Base-by-base conservation (phyloP, 441 rosid species). In the Corymbia citriodora region DNA sequence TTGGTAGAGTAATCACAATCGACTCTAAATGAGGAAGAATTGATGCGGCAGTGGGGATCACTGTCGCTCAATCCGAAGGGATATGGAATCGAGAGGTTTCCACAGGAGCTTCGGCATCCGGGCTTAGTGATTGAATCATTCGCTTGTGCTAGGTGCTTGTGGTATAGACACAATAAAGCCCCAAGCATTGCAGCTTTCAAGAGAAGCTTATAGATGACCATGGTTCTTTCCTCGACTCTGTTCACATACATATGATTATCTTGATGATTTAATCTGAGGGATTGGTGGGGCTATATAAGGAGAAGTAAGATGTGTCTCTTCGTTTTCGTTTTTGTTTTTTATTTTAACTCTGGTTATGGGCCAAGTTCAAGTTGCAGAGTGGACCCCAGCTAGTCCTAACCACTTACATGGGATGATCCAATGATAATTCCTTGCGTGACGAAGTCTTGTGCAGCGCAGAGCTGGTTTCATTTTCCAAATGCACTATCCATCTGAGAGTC, bases 291-390 rank as follows among this genome's bases (percentile, higher is more conserved):
- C 33, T 19, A 55, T 55, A 7, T 55, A 21, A 21, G 61, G 61
- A 21, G 61, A 55, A 21, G 27, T 19, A 55, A 55, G 27, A 55
- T 55, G 61, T 10, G 10, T 55, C 21, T 55, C 61, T 55, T 55
- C 57, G 18, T 55, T 17, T 55, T 55, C 0, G 2, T 0, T 7
- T 55, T 0, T 18, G 1, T 7, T 7, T 7, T 17, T 7, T 55
- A 7, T 55, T 18, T 18, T 17, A 6, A 15, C 17, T 53, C 0
- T 3, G 57, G 9, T 19, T 19, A 1, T 48, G 50, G 21, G 1
- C 33, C 33, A 33, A 33, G 33, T 33, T 33, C 33, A 33, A 3
- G 2, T 3, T 2, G 68, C 3, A 8, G 0, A 6, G 16, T 14
- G 14, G 31, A 63, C 10, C 0, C 1, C 72, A 13, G 36, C 18